Evolutionary conservation across 176 grass and related monocot species (phyloP), one percentile per base, ranked within the genome.

Genomic region (Hyparrhenia diplandra): DNA sequence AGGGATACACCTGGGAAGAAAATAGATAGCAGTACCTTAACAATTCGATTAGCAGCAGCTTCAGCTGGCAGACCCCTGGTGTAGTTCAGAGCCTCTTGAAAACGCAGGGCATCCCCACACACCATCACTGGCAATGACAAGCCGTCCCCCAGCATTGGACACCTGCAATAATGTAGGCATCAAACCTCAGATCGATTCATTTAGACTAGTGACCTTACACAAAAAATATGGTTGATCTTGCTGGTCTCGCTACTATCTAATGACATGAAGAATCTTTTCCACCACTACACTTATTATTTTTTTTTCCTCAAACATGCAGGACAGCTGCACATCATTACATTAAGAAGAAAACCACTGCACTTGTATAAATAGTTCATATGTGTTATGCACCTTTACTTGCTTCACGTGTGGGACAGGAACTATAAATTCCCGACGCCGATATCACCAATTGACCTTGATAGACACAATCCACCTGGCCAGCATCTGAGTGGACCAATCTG

Each of bases 401-500:
- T 98, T 98, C 83, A 98, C 92, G 73, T 93, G 92, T 74, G 95
- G 95, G 61, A 98, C 87, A 87, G 96, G 92, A 76, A 99, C 92
- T 75, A 99, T 95, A 84, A 86, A 99, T 80, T 95, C 92, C 96
- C 96, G 59, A 99, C 96, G 61, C 95, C 96, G 47, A 86, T 62
- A 80, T 99, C 96, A 45, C 96, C 96, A 55, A 99, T 99, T 86
- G 96, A 95, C 87, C 96, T 99, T 88, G 96, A 99, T 55, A 99
- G 49, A 78, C 96, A 99, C 79, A 99, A 88, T n/a, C 96, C 92
- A 3, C 96, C 96, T 73, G 96, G 96, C 96, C 96, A 99, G 85
- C 96, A 99, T 89, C 96, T 95, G 78, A 99, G 91, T 29, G 96
- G 96, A 67, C 96, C 96, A 62, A 99, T 88, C 96, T 99, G 85